phyloP scores from a whole-genome alignment of 2,329 filamentous ascomycete species.

The Chalara sp. region DNA sequence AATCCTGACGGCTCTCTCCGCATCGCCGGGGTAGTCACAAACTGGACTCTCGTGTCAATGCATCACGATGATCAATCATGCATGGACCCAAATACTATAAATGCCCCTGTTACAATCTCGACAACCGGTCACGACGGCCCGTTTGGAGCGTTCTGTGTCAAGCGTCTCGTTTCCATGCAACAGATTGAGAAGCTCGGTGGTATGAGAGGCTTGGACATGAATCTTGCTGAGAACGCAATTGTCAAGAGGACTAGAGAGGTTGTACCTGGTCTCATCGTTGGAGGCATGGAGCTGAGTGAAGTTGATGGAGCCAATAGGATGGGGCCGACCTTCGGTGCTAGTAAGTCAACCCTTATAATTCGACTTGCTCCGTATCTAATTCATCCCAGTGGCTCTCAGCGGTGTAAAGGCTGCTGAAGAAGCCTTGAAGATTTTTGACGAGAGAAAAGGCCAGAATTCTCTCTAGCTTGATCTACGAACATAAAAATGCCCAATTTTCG shows the following conservation, averaged over 20 bases:
- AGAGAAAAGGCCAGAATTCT: constrained; percentile 69
- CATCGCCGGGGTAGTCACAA: constrained; percentile 85
- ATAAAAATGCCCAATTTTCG: neutral
- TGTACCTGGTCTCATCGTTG: constrained; percentile 82
- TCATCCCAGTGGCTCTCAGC: constrained; percentile 80
- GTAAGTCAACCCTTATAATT: constrained; percentile 1
- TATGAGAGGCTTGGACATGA: constrained; percentile 93
- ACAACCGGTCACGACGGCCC: constrained; percentile 89
- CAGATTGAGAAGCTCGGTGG: constrained; percentile 76
- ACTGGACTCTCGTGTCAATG: constrained; percentile 89
- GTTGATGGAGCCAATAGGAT: constrained; percentile 88
- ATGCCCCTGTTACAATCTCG: constrained; percentile 79
- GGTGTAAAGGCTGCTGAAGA: constrained; percentile 91
- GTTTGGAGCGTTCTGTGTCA: constrained; percentile 86
- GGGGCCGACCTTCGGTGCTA: constrained; percentile 39
- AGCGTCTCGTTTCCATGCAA: constrained; percentile 85
- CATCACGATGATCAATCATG: constrained; percentile 85
- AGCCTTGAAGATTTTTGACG: constrained; percentile 68
- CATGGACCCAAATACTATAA: constrained; percentile 98
- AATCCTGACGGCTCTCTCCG: constrained; percentile 48
- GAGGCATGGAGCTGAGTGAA: constrained; percentile 89
- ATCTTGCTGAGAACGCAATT: constrained; percentile 83
- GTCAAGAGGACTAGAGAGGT: constrained; percentile 88
- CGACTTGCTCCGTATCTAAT: neutral
- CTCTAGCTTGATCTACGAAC: constrained; percentile 5